These are phyloP conservation scores for Aspergillus oerlinghausenensis DNA, from an alignment of 2,329 filamentous ascomycete genomes.

Conservation along the genomic window DNA sequence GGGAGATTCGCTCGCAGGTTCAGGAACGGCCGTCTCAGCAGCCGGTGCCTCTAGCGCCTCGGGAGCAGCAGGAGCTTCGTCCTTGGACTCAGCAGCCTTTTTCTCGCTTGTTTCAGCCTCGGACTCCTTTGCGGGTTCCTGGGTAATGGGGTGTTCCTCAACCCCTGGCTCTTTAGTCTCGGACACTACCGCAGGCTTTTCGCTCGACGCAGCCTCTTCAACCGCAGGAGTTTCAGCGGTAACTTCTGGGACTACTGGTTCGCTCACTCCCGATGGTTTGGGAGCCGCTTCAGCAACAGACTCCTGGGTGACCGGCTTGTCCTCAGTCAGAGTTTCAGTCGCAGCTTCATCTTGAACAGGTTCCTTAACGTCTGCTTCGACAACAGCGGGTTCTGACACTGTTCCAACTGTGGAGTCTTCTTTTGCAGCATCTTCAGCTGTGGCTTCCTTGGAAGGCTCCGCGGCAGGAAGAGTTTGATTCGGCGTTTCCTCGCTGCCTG, in stretches of 20 bases:
- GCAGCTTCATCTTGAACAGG: neutral
- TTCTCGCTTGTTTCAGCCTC: neutral
- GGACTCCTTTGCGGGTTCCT: neutral
- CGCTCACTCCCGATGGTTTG: neutral
- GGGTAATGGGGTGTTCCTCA: neutral
- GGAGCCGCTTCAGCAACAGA: slow-evolving; percentile 1
- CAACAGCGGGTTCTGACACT: neutral
- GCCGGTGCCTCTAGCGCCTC: neutral
- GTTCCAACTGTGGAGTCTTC: neutral
- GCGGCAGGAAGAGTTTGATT: neutral
- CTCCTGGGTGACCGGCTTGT: neutral
- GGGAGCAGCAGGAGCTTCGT: neutral
- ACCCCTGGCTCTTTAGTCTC: neutral
- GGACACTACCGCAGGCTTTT: neutral
- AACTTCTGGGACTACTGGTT: neutral
- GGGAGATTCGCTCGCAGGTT: neutral
- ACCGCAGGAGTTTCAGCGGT: neutral
- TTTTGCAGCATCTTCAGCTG: neutral
- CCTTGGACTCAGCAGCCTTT: neutral
- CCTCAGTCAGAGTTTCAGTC: neutral
- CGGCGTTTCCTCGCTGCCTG: neutral
- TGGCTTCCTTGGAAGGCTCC: neutral
- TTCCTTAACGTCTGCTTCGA: neutral
- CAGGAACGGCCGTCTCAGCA: neutral
- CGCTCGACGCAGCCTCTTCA: neutral